Base-by-base conservation (phyloP, 371 early-diverging fungal species). In the Mucor irregularis region DNA sequence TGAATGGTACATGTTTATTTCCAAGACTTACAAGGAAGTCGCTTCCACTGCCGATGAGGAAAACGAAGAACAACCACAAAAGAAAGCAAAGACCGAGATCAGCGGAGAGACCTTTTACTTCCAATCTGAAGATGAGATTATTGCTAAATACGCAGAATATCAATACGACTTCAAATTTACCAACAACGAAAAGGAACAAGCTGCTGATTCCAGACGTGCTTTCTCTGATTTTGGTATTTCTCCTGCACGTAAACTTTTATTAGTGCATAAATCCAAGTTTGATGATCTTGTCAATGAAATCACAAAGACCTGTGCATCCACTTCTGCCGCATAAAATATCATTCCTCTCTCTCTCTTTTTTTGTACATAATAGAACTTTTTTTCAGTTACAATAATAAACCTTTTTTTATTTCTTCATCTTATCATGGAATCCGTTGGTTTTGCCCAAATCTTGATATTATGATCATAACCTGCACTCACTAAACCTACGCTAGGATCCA, bases 71-170 rank as follows among this genome's bases (percentile, higher is more conserved):
- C 74, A 69, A 14, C 76, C 72, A 21, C 62, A 61, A 28, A 64
- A 66, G 24, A 71, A 68, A 3, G 62, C 60, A 37, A 87, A 81
- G 56, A 79, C 81, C 62, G 49, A 31, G 2, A 26, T 21, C 16
- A 40, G 56, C 29, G 42, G 34, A 39, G 64, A 73, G 28, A 72
- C 83, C 0, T 89, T 90, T 66, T 92, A 90, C 62, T 86, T 91
- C 62, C 94, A 96, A 64, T 81, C 91, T 0, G 98, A 97, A 64
- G 98, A 97, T 64, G 96, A 95, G 63, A 83, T 95, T 48, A 81
- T 96, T 40, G 84, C 62, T 16, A 66, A 64, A 49, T 70, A 74
- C 33, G 68, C 77, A 22, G 52, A 56, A 14, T 56, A 71, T 44
- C 66, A 66, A 38, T 74, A 68, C 21, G 93, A 94, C 60, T 94